Base-by-base conservation (phyloP, 148 eudicot genomes). In the Rhododendron kiyosumense region DNA sequence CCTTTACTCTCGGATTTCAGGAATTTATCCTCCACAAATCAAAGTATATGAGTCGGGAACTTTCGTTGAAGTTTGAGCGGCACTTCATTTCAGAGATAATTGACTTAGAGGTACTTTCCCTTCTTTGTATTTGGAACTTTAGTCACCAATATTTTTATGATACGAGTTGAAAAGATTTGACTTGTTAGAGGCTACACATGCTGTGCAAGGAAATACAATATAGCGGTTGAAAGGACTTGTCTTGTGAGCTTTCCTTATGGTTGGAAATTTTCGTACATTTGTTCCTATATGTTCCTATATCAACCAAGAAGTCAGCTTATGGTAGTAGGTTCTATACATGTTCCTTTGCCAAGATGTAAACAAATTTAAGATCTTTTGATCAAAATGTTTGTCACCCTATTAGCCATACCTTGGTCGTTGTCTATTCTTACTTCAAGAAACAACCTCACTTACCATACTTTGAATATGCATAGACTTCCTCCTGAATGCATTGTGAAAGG, bases 31-130 rank as follows among this genome's bases (percentile, higher is more conserved):
- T 69, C 99, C 99, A 36, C 98, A 34, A 34, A 34, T 97, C 67
- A 97, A 97, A 93, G 99, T 96, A 48, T 95, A 94, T 65, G 98
- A 97, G 91, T 85, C 95, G 96, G 89, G 95, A 95, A 87, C 90
- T 92, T 59, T 86, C 99, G 5, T 86, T 95, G 90, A 97, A 97
- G 97, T 95, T 97, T 89, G 99, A 97, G 88, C 86, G 99, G 65
- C 98, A 97, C 89, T 88, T 95, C 79, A 86, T 90, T 52, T 94
- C 99, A 61, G 98, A 97, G 90, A 97, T 97, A 32, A 83, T 97
- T 81, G 89, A 97, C 87, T 97, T 97, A 78, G 86, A 97, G 98
- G 98, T 95, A 91, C 49, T 46, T 71, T 20, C 32, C 12, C 5
- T 82, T 82, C 22, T 38, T 13, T 34, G 17, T 22, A 0, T 13